Evolutionary conservation across 495 filamentous ascomycete species (phyloP).

Genomic region (Xylaria flabelliformis): DNA sequence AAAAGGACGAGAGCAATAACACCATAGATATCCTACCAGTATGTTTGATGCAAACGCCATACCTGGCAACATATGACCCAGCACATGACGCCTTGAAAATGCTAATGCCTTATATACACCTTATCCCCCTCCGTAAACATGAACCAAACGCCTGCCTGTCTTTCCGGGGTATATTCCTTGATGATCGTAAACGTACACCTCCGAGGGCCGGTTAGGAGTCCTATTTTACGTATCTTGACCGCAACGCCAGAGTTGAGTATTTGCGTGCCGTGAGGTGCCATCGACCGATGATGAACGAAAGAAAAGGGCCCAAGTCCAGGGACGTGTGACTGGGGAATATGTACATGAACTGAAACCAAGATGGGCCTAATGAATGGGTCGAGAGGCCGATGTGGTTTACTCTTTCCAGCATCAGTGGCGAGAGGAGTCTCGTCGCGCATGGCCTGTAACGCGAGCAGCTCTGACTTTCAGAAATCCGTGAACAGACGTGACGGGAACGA

Average conservation of each 20-base stretch:
- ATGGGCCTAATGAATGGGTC: neutral
- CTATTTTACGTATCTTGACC: neutral
- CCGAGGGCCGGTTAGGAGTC: neutral
- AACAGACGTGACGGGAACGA: slow-evolving; percentile 32
- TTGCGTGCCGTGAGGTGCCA: neutral
- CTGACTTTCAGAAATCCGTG: slow-evolving; percentile 33
- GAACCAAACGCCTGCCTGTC: slow-evolving; percentile 14
- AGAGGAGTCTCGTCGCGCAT: slow-evolving; percentile 29
- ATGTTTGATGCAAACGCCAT: neutral
- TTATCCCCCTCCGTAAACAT: neutral
- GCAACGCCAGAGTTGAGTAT: neutral
- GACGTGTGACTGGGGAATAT: neutral
- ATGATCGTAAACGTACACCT: neutral
- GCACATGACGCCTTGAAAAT: slow-evolving; percentile 7
- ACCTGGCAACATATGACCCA: slow-evolving; percentile 7
- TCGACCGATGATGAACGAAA: slow-evolving; percentile 10
- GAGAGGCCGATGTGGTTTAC: neutral
- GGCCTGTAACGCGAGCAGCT: slow-evolving; percentile 34
- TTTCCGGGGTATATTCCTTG: slow-evolving; percentile 24
- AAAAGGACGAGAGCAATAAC: neutral
- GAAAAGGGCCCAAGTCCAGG: neutral
- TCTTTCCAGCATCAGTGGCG: neutral
- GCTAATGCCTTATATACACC: neutral
- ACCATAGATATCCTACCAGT: neutral
- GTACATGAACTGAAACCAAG: slow-evolving; percentile 14